Evolutionary conservation across 768 basidiomycete species (phyloP), one percentile per base, ranked within the genome.

Genomic region (Lepiota subincarnata): DNA sequence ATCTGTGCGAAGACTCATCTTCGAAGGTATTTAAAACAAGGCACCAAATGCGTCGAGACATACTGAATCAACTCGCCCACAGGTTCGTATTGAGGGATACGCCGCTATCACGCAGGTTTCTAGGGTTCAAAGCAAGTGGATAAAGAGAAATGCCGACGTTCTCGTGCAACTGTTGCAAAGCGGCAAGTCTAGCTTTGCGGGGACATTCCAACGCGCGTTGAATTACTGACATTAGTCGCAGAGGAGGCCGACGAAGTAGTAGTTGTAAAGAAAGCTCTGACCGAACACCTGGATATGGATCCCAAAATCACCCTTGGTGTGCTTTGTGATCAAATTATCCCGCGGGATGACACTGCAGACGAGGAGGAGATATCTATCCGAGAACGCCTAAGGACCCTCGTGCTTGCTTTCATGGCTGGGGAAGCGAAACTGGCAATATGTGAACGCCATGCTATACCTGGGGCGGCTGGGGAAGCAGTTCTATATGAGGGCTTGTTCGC

Each of bases 31-130:
- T 11, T 7, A 2, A 31, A 3, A 11, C 31, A 6, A 11, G 4
- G 4, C 31, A 4, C 8, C 31, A 31, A 11, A 8, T 2, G 6
- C 10, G 8, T 31, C 7, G 31, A 11, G 31, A 57, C 54, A 53
- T 10, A 49, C 50, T 46, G 34, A 18, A 19, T 50, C 54, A 31
- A 31, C 31, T 31, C 10, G 7, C 20, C 26, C 54, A 7, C 55
- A 87, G 85, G 84, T 88, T 12, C 80, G 87, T n/a, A 76, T 82
- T 48, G 79, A 80, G 44, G 87, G 87, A 10, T 89, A 89, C 63
- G 64, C 68, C 14, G 82, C 85, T 2, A 77, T 89, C 50, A 80
- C 78, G 0, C 60, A 65, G 11, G 61, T 77, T 14, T 76, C 75
- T 5, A 72, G 55, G 48, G 74, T 73, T 51, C 74, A 82, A 52